Evolutionary conservation across 1,284 basidiomycete genomes (phyloP), one percentile per base, ranked within the genome.

Genomic region (Sanghuangporus weigelae): DNA sequence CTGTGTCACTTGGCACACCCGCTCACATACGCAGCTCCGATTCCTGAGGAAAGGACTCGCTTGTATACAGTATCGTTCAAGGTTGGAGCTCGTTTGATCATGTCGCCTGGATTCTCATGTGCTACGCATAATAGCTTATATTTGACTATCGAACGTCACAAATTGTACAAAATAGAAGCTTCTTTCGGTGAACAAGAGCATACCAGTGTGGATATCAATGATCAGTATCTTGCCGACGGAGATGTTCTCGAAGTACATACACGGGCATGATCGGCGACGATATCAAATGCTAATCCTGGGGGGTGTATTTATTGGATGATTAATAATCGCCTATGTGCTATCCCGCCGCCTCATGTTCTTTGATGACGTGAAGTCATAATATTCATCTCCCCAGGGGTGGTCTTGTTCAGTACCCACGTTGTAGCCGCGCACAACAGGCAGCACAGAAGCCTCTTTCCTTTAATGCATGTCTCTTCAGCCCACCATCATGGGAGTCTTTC

Each of bases 401-500:
- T 46, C 16, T 1, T 46, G 16, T n/a, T 46, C 10, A 12, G 21
- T 26, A 6, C 10, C 53, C 55, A 57, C 39, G 55, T 46, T 46
- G 55, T 12, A 42, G 39, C 55, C 42, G 21, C 19, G 35, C 38
- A 23, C 38, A 42, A 46, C 42, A 42, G 38, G 26, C 50, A 2
- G 23, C 23, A 36, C 23, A 16, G 44, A 38, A 39, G 36, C 12
- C 16, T 36, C 35, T 19, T 36, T 36, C 44, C 35, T 35, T 14
- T 12, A 49, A 48, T 53, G 36, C 35, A 53, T 35, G 35, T 51
- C 48, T 50, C 48, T 51, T 14, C 49, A 51, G 2, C 38, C 49
- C 19, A 46, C 48, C 35, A 60, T 50, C 58, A 60, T 49, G 57
- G 46, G 36, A 31, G 44, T 40, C 58, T 38, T n/a, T 49, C 46